Evolutionary conservation across 495 filamentous ascomycete genomes (phyloP), one percentile per base, ranked within the genome.

Genomic region (Cercophora newfieldiana): DNA sequence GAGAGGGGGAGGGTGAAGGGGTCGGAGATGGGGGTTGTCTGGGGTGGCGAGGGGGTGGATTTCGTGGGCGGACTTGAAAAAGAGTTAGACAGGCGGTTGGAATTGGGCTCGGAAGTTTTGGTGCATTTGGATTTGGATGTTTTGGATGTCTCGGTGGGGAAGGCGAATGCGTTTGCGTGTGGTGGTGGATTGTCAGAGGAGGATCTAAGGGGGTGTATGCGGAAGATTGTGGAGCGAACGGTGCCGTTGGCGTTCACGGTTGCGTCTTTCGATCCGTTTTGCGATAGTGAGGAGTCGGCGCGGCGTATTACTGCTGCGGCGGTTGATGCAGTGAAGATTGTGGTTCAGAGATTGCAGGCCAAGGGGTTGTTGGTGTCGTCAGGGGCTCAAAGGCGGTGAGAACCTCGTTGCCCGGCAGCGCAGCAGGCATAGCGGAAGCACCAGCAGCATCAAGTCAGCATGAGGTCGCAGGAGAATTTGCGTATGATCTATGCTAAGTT

Each of bases 231-330:
- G 33, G 59, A 58, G 44, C 10, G 25, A 25, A 62, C 59, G 33
- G 21, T 54, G 14, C 64, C 64, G 4, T 3, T 66, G 64, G 57
- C 64, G 0, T 29, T 66, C 0, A 66, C 64, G 25, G 30, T 66
- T 18, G 64, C 64, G 7, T 66, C 64, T 57, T 66, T 66, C 21
- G 64, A 68, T 37, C 59, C 66, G 47, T 26, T 57, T 19, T 67
- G 59, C 21, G 65, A 67, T 24, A 50, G 59, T n/a, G 47, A 59
- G 5, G 65, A 67, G 19, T 59, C 31, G 29, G 65, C 65, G 3
- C 21, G 58, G 25, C 29, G 59, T 3, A 7, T 67, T 26, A 54
- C 59, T 2, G 30, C 2, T 18, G 30, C 56, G 18, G 30, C 60
- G 24, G 28, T 51, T 12, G 18, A 44, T n/a, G 60, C 28, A 0